Evolutionary conservation across 2,329 filamentous ascomycete genomes (phyloP), one percentile per base, ranked within the genome.

Genomic region (Saccharata proteae): DNA sequence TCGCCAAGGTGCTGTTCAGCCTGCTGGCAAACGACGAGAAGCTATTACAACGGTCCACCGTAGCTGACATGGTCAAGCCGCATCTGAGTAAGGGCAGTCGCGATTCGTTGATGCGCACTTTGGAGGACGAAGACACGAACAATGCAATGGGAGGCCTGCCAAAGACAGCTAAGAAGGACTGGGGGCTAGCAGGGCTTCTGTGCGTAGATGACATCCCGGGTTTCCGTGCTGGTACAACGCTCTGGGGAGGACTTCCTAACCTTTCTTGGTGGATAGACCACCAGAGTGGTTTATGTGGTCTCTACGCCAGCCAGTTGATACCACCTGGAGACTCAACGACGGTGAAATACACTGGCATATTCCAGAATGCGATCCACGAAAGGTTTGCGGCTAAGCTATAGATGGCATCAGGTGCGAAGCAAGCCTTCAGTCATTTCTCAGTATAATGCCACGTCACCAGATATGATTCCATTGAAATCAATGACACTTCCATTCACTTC

Each of bases 201-300:
- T 22, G 46, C 5, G 22, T 31, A 3, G 36, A 32, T 1, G 48
- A 52, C 21, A 25, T 35, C 2, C 36, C 40, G 0, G 45, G 43
- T 18, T 48, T 39, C 37, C 42, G 36, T 15, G 37, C 37, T 4
- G 43, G 49, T 3, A 50, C 52, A 0, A 45, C 54, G 52, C 19
- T 47, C 6, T 54, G 50, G 51, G 45, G 45, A 21, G 52, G 51
- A 2, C 31, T 44, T 9, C 52, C 52, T 11, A 54, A 54, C 31
- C 31, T 54, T 30, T 41, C 38, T 3, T 54, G 52, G 52, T 54
- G 47, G 39, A 34, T 50, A 12, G 53, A 57, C 36, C 51, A 43
- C 5, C 45, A 47, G 26, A 37, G 45, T 1, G 51, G 47, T 4
- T 24, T 56, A 6, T 44, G 41, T 28, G 51, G 48, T 2, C 25